A percentile compares a stretch with the other conserved stretches of the same genome.
Evolutionary conservation across 2,329 filamentous ascomycete species (phyloP).

Genomic region (Coniochaeta hoffmannii): DNA sequence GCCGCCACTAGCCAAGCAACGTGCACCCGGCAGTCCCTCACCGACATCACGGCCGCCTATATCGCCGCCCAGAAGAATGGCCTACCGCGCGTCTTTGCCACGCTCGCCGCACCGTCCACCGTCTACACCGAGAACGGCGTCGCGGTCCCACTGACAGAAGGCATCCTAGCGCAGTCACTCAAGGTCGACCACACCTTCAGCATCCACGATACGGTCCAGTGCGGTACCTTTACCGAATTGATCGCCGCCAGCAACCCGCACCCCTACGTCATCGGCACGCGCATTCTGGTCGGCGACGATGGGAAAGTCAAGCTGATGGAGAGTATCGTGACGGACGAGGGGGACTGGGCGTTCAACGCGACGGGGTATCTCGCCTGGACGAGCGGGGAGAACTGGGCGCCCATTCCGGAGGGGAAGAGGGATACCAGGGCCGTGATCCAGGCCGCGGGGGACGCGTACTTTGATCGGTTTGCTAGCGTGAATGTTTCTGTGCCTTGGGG

Average conservation of each 20-base stretch:
- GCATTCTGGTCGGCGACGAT: slow-evolving; percentile 20
- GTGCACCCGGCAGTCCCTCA: neutral
- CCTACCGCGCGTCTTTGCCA: neutral
- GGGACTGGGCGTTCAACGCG: slow-evolving; percentile 22
- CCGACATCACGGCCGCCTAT: neutral
- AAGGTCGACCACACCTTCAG: slow-evolving; percentile 25
- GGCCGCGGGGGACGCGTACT: slow-evolving; percentile 19
- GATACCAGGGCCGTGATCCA: slow-evolving; percentile 18
- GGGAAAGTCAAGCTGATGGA: slow-evolving; percentile 18
- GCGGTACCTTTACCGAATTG: slow-evolving; percentile 27
- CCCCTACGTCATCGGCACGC: slow-evolving; percentile 30
- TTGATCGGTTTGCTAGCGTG: slow-evolving; percentile 18
- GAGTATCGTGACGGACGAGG: slow-evolving; percentile 15
- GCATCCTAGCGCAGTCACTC: slow-evolving; percentile 22
- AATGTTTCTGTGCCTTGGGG: slow-evolving; percentile 18
- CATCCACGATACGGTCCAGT: slow-evolving; percentile 23
- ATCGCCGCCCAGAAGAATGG: neutral
- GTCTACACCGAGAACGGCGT: slow-evolving; percentile 24
- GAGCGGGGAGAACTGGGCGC: slow-evolving; percentile 13
- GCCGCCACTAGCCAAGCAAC: too few relatives aligned
- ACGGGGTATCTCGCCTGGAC: slow-evolving; percentile 17
- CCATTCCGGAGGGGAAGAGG: slow-evolving; percentile 15
- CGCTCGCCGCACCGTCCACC: slow-evolving; percentile 2
- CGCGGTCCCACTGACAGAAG: slow-evolving; percentile 15
- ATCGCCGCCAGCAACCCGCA: slow-evolving; percentile 19